These are phyloP conservation scores for Anthracocystis walkeri DNA, from an alignment of 1,284 basidiomycete genomes.

Conservation along the genomic window DNA sequence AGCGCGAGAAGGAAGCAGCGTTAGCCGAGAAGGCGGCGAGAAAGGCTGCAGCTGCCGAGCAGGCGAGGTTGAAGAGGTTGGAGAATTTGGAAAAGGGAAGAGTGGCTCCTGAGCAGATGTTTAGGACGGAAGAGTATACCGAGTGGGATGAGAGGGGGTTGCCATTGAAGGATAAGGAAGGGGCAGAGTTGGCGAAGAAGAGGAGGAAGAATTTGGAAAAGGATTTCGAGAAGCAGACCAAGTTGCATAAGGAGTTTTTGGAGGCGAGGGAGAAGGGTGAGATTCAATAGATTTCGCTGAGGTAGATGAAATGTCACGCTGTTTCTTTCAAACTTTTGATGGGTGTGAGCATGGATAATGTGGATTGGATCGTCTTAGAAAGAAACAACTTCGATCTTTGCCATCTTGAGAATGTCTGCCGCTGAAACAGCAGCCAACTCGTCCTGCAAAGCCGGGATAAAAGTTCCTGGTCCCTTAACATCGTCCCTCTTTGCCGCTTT, in stretches of 20 bases:
- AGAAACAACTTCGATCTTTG: slow-evolving; percentile 31
- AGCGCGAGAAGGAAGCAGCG: slow-evolving; percentile 88
- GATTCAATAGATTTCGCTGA: slow-evolving; percentile 33
- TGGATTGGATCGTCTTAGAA: not conserved
- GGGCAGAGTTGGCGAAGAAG: slow-evolving; percentile 87
- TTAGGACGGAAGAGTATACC: slow-evolving; percentile 74
- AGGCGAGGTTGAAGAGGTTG: slow-evolving; percentile 79
- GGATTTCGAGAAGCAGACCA: slow-evolving; percentile 78
- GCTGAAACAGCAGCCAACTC: slow-evolving; percentile 72
- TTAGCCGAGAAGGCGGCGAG: slow-evolving; percentile 82
- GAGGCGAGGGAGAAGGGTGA: slow-evolving; percentile 60
- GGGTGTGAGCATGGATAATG: too few relatives aligned
- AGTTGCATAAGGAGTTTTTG: slow-evolving; percentile 64
- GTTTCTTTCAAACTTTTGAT: not conserved
- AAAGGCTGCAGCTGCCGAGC: slow-evolving; percentile 80
- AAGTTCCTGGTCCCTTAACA: slow-evolving; percentile 86
- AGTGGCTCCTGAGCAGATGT: slow-evolving; percentile 80
- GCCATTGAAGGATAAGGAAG: slow-evolving; percentile 84
- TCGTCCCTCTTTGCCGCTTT: slow-evolving; percentile 78
- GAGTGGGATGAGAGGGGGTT: slow-evolving; percentile 90
- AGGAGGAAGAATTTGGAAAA: slow-evolving; percentile 84
- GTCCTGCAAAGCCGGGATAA: slow-evolving; percentile 87
- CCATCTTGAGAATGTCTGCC: slow-evolving; percentile 24
- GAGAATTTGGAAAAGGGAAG: slow-evolving; percentile 88
- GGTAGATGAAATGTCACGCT: not conserved